Evolutionary conservation across 2,329 filamentous ascomycete genomes (phyloP).

Genomic region (Sclerotinia glacialis): DNA sequence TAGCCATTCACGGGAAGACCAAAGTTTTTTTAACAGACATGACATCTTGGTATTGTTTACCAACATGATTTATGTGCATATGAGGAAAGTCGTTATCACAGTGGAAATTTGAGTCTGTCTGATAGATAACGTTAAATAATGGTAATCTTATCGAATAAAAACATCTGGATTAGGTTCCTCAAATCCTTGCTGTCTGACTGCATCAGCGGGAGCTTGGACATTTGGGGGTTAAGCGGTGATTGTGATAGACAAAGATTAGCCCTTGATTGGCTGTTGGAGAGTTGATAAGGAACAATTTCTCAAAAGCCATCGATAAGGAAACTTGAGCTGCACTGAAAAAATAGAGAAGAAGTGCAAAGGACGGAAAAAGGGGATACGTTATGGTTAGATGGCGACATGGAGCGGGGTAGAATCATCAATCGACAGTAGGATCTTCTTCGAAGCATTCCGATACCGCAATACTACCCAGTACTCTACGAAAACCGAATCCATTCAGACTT

Average conservation of each 20-base stretch:
- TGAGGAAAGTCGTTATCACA: background rate
- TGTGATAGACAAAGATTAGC: background rate
- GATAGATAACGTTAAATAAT: constrained; percentile 9
- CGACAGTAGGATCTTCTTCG: background rate
- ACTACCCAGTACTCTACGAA: background rate
- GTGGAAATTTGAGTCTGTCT: background rate
- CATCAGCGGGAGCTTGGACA: constrained; percentile 15
- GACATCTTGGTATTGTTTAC: background rate
- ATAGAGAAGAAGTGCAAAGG: background rate
- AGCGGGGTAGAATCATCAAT: background rate
- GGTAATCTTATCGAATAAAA: constrained; percentile 20
- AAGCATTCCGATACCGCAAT: constrained; percentile 12
- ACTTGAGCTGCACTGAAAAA: background rate
- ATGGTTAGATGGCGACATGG: background rate
- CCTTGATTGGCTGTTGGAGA: constrained; percentile 7
- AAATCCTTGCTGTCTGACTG: constrained; percentile 14
- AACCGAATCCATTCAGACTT: background rate
- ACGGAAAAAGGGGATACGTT: background rate
- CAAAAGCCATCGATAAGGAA: constrained; percentile 15
- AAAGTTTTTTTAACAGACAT: background rate
- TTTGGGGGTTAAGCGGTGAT: constrained; percentile 17
- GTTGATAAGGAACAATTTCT: constrained; percentile 4
- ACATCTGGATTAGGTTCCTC: constrained; percentile 1
- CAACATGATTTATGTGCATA: background rate
- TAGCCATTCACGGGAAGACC: background rate